Evolutionary conservation across 2,329 filamentous ascomycete genomes (phyloP).

Genomic region (Cercospora sp.): DNA sequence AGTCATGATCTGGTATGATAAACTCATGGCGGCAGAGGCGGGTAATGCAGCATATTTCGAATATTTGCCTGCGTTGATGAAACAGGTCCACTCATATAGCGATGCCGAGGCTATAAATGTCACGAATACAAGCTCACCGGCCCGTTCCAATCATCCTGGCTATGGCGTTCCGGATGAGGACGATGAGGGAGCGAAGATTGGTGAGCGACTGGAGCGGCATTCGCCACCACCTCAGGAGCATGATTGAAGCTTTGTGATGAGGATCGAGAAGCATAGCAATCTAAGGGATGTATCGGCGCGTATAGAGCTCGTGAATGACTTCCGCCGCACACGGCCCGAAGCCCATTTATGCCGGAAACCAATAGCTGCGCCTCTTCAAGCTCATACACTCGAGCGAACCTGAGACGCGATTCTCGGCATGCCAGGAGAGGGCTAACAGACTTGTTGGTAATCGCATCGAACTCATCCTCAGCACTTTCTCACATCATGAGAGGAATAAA

Average conservation of each 20-base stretch:
- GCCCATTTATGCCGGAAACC: neutral
- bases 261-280: too few relatives aligned
- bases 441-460: too few relatives aligned
- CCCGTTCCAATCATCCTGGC: neutral
- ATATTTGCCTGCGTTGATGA: neutral
- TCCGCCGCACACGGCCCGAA: neutral
- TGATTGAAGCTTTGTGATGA: neutral
- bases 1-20: constrained; percentile 1
- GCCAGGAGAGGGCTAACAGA: too few relatives aligned
- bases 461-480: too few relatives aligned
- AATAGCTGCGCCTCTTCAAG: too few relatives aligned
- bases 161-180: neutral
- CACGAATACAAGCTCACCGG: neutral
- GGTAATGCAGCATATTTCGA: neutral
- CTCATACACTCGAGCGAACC: too few relatives aligned
- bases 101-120: neutral
- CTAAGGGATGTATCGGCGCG: neutral
- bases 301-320: neutral
- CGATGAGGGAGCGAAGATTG: neutral
- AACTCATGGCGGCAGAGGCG: neutral
- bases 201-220: neutral
- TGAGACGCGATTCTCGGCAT: too few relatives aligned
- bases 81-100: neutral
- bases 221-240: neutral
- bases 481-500: too few relatives aligned